A percentile compares a stretch with the other conserved stretches of the same genome.
Evolutionary conservation across 208 protist genomes (phyloP).

Genomic region (Trypanosoma platydactyli): DNA sequence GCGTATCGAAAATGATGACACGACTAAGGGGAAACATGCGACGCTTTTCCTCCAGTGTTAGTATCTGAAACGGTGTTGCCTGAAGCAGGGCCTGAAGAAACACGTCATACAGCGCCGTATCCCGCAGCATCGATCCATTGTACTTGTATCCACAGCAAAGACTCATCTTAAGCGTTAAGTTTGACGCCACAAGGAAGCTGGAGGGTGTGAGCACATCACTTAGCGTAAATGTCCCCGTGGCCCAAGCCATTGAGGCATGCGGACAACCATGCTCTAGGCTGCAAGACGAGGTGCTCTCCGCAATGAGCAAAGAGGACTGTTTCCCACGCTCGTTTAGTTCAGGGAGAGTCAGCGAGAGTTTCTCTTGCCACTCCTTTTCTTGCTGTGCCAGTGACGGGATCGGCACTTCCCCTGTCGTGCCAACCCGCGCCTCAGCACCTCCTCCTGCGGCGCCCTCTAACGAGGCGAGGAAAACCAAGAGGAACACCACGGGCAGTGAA

Average conservation of each 20-base stretch:
- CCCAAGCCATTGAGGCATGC: conserved; percentile 75
- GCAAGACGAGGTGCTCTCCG: conserved; percentile 30
- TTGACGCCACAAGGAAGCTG: conserved; percentile 49
- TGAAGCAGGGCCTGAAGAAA: conserved; percentile 76
- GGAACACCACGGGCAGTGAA: background rate
- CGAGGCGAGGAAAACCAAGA: background rate
- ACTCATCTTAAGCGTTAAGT: conserved; percentile 67
- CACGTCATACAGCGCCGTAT: conserved; percentile 52
- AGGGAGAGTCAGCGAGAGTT: background rate
- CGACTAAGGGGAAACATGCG: conserved; percentile 58
- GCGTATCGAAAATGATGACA: conserved; percentile 44
- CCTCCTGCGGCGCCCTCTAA: too few species aligned
- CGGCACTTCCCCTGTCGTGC: too few species aligned
- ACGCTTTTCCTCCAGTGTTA: conserved; percentile 58
- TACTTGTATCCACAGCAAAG: conserved; percentile 86
- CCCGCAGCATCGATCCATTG: conserved; percentile 58
- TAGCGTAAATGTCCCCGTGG: conserved; percentile 70
- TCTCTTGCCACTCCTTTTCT: background rate
- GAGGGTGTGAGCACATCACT: conserved; percentile 58
- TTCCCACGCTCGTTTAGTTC: conserved; percentile 3
- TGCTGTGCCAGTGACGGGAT: too few species aligned
- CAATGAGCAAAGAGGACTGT: background rate
- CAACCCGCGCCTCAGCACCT: too few species aligned
- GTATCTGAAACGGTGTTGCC: conserved; percentile 76
- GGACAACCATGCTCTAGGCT: conserved; percentile 62